Evolutionary conservation across 352 stramenopile species (phyloP), one percentile per base, ranked within the genome.

Genomic region (Phytophthora brassicae): DNA sequence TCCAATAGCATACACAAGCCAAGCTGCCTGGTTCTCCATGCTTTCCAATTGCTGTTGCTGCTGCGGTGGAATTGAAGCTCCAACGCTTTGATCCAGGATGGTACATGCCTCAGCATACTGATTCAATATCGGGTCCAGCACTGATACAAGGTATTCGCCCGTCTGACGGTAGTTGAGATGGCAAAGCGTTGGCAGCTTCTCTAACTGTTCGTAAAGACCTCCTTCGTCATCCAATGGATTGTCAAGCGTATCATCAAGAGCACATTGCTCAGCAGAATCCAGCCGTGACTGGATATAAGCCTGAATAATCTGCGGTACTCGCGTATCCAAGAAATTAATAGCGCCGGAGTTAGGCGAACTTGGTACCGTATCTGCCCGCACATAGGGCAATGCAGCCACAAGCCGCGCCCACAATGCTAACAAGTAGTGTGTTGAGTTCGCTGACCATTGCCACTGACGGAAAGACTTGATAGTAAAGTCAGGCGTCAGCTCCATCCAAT

Each of bases 391-490:
- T 6, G 97, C 97, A 12, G 96, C 94, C 20, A 99, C 96, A 14
- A 99, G 78, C 14, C 96, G 68, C 17, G 92, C 94, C 96, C 97
- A 99, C 24, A 99, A 74, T 5, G 92, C 89, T 17, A 99, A 80
- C 20, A 99, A 74, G 67, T 99, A 99, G 67, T 99, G 96, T 51
- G 98, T 98, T 38, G 83, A 96, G 66, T 97, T 98, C 9, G 85
- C 82, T 1, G 82, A 96, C 88, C 89, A 97, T 49, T 98, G 93
- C 94, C 94, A 98, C 70, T 99, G 96, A 42, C 91, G 79, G 42
- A 99, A 97, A 1, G 90, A 98, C 67, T 98, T 97, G 50, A 98
- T 89, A 3, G 97, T 99, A 74, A 99, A 99, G 39, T 91, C 88
- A 2, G 95, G 90, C 17, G 93, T 97, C 35, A 98, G 83, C 29